phyloP scores from a whole-genome alignment of 495 filamentous ascomycete species.

The Aspergillus baeticus region DNA sequence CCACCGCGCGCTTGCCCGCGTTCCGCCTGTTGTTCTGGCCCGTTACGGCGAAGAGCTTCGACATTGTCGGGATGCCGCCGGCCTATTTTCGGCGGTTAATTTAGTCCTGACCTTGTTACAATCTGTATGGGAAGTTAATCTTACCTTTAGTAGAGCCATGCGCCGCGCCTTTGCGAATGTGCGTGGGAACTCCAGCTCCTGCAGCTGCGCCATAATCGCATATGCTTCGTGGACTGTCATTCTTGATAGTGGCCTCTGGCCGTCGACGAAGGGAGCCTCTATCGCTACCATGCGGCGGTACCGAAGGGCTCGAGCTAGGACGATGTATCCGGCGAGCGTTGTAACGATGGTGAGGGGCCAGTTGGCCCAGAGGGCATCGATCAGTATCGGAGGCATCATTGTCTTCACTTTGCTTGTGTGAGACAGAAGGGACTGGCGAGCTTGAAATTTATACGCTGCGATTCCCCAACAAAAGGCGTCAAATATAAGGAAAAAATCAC shows the following conservation, averaged over 20 bases:
- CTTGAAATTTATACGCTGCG: too few species aligned
- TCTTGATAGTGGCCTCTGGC: constrained; percentile 16
- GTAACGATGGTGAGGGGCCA: neutral
- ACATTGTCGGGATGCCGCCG: constrained; percentile 37
- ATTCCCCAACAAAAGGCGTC: too few species aligned
- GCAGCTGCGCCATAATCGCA: constrained; percentile 25
- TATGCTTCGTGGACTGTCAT: constrained; percentile 35
- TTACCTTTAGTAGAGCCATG: constrained; percentile 34
- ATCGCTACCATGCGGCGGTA: neutral
- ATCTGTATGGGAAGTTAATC: too few species aligned
- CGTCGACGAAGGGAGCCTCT: neutral
- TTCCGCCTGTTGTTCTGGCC: constrained; percentile 32
- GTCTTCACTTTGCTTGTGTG: too few species aligned
- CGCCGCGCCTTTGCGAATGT: constrained; percentile 23
- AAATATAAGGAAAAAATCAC: too few species aligned
- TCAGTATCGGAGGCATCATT: too few species aligned
- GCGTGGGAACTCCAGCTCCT: constrained; percentile 33
- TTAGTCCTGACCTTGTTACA: neutral
- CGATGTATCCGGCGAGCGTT: neutral
- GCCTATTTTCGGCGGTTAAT: constrained; percentile 19
- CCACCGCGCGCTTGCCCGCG: constrained; percentile 27
- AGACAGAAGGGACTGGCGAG: too few species aligned
- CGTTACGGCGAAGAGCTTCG: constrained; percentile 34
- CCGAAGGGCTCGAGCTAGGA: neutral
- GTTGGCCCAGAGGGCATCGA: neutral